These are phyloP conservation scores for Starmerella bombicola DNA, from an alignment of 805 yeast genomes.

Conservation along the genomic window DNA sequence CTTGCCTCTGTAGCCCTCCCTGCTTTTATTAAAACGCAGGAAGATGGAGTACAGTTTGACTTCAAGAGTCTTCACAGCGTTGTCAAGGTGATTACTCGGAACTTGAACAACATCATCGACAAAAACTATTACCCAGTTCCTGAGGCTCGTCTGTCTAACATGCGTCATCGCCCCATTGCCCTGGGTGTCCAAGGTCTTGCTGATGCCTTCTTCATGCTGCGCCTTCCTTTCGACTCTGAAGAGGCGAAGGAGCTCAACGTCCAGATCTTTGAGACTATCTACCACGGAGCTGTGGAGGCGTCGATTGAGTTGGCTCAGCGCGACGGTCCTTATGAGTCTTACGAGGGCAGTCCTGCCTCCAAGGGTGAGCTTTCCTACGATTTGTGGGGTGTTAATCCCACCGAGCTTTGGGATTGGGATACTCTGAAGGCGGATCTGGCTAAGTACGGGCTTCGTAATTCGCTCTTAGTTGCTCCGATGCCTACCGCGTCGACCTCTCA, in stretches of 20 bases:
- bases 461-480: conserved; percentile 72
- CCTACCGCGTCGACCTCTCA: conserved; percentile 98
- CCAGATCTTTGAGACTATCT: conserved; percentile 88
- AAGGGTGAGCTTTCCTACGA: conserved; percentile 76
- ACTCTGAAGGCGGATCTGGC: conserved; percentile 46
- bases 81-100: conserved; percentile 63
- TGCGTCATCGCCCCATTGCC: conserved; percentile 86
- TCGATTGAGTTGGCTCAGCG: conserved; percentile 66
- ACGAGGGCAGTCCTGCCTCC: conserved; percentile 81
- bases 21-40: conserved; percentile 38
- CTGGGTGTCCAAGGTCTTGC: conserved; percentile 97
- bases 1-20: conserved; percentile 87
- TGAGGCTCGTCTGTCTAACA: conserved; percentile 62
- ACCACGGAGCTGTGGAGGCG: conserved; percentile 83
- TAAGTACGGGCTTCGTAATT: conserved; percentile 67
- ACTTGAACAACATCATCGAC: conserved; percentile 75
- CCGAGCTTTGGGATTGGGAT: conserved; percentile 83
- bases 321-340: conserved; percentile 60
- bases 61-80: conserved; percentile 64
- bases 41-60: conserved; percentile 46
- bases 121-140: conserved; percentile 72
- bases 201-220: conserved; percentile 66
- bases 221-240: conserved; percentile 74
- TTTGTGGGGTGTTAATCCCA: conserved; percentile 69
- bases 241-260: conserved; percentile 65